Percentiles rank a stretch among this genome's conserved stretches.
Evolutionary conservation across 805 yeast species (phyloP).

Genomic region (Jamesozyma gamospora): DNA sequence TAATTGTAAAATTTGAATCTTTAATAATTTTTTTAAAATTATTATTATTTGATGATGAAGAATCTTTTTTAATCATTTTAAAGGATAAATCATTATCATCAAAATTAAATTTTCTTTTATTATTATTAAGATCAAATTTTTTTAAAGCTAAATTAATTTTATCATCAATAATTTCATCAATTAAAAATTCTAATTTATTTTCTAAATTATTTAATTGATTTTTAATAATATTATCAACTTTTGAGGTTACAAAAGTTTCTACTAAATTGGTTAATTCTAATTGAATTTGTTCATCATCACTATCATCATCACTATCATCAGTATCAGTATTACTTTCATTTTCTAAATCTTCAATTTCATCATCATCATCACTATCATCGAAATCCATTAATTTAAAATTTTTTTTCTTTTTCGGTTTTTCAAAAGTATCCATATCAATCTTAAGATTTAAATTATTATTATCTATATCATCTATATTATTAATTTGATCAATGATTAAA

Average conservation of each 20-base stretch:
- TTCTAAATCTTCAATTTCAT: not conserved
- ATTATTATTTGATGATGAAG: not conserved
- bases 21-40: conserved; percentile 1
- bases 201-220: conserved; percentile 14
- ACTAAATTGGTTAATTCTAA: conserved; percentile 22
- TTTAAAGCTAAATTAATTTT: conserved; percentile 7
- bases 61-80: not conserved
- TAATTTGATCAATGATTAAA: conserved; percentile 14
- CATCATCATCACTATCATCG: conserved; percentile 3
- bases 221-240: conserved; percentile 12
- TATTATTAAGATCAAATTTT: not conserved
- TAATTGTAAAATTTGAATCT: conserved; percentile 4
- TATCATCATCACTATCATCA: conserved; percentile 7
- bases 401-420: not conserved
- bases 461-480: conserved; percentile 15
- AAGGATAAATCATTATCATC: not conserved
- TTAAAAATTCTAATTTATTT: conserved; percentile 7
- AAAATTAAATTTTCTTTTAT: too few relatives aligned
- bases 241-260: conserved; percentile 19
- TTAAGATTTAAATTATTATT: conserved; percentile 6
- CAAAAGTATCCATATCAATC: not conserved
- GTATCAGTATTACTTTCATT: conserved; percentile 3
- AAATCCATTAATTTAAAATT: conserved; percentile 6
- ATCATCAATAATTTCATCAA: conserved; percentile 11
- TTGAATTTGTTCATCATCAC: conserved; percentile 12